Evolutionary conservation across 805 yeast genomes (phyloP).

Genomic region (Kluyveromyces nonfermentans): DNA sequence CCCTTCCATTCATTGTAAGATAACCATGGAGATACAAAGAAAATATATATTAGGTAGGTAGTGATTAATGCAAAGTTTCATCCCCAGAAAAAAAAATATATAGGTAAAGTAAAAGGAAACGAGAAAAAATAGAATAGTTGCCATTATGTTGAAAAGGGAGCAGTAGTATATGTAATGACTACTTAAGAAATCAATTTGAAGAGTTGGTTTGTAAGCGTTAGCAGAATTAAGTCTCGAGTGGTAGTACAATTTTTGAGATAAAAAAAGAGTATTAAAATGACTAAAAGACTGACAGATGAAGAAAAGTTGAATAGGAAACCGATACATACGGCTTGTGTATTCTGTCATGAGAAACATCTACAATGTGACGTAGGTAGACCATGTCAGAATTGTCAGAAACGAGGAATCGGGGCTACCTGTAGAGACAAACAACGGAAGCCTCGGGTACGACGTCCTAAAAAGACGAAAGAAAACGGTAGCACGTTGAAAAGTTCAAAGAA

Average conservation of each 20-base stretch:
- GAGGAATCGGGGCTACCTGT: constrained; percentile 49
- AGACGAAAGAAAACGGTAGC: not conserved
- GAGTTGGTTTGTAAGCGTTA: no score
- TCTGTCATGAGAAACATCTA: constrained; percentile 64
- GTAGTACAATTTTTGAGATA: not conserved
- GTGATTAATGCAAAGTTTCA: no score
- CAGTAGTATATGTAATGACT: not conserved
- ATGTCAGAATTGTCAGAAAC: constrained; percentile 58
- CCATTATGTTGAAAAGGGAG: not conserved
- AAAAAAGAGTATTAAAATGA: constrained; percentile 33
- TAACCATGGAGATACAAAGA: no score
- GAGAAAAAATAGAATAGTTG: not conserved
- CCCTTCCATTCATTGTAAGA: no score
- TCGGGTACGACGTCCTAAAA: constrained; percentile 7
- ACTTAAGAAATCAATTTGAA: not conserved
- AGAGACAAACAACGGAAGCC: constrained; percentile 46
- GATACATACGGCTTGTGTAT: constrained; percentile 58
- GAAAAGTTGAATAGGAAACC: constrained; percentile 51
- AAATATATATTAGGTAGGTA: no score
- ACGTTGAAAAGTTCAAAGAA: not conserved
- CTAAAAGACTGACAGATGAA: constrained; percentile 46
- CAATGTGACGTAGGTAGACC: constrained; percentile 64
- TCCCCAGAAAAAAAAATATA: not conserved
- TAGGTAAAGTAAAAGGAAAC: not conserved
- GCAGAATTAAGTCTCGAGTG: not conserved